phyloP scores from a whole-genome alignment of 2,329 filamentous ascomycete species.

The Cercospora zeina region DNA sequence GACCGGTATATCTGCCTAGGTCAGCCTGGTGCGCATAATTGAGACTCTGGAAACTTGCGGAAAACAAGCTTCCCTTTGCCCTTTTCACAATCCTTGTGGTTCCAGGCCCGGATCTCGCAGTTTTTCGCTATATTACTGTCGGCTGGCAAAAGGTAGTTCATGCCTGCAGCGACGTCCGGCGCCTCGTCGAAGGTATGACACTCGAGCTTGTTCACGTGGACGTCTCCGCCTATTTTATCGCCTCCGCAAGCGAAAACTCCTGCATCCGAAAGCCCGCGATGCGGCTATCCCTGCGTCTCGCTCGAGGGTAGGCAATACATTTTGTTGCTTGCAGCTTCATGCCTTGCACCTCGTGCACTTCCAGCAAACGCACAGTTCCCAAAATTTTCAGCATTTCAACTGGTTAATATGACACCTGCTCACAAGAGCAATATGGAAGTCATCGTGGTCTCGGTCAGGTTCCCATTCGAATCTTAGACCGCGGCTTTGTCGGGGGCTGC shows the following conservation, averaged over 20 bases:
- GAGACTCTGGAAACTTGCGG: neutral
- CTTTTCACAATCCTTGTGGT: neutral
- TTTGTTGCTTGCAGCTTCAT: neutral
- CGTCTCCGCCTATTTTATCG: neutral
- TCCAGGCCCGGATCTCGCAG: constrained; percentile 1
- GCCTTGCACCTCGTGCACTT: neutral
- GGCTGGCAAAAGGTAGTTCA: neutral
- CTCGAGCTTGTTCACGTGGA: neutral
- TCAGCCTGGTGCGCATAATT: neutral
- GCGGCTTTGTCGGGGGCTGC: neutral
- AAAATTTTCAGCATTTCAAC: no score
- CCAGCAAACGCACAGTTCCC: neutral
- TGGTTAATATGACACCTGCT: neutral
- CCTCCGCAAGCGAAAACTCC: neutral
- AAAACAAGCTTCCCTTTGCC: neutral
- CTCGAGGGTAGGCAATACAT: neutral
- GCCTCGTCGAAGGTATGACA: neutral
- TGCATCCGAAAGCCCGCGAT: neutral
- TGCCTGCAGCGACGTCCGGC: neutral
- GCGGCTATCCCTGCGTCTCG: neutral
- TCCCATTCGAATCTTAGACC: neutral
- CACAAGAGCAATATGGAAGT: neutral
- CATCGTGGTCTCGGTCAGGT: neutral
- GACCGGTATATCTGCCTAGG: neutral
- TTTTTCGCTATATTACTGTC: neutral